These are phyloP conservation scores for Coprinellus micaceus DNA, from an alignment of 768 basidiomycete genomes.

Conservation along the genomic window DNA sequence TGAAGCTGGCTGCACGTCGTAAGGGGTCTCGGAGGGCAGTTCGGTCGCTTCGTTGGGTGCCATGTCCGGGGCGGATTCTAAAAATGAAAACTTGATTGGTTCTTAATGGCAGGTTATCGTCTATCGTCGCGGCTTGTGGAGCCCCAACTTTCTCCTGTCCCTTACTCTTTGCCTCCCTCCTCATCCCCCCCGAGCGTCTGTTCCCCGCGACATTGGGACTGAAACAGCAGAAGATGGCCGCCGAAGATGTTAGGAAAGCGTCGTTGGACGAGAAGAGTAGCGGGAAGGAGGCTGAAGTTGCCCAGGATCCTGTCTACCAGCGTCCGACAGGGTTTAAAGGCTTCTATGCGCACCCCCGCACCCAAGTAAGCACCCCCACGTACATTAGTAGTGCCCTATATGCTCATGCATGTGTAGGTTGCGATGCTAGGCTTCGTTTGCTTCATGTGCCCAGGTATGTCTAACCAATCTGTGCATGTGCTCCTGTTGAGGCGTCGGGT, in stretches of 20 bases:
- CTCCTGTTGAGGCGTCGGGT: conserved; percentile 13
- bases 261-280: conserved; percentile 21
- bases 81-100: neutral
- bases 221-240: neutral
- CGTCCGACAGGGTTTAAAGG: conserved; percentile 51
- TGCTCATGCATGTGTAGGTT: conserved; percentile 25
- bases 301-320: conserved; percentile 32
- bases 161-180: neutral
- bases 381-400: neutral
- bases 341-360: conserved; percentile 55
- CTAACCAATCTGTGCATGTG: neutral
- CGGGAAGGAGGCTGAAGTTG: conserved; percentile 21
- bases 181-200: neutral
- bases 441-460: conserved; percentile 53
- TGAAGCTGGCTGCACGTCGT: no score
- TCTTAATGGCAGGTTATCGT: neutral
- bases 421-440: conserved; percentile 67
- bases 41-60: neutral
- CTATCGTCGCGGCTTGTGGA: neutral
- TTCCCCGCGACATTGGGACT: neutral
- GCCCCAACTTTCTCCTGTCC: conserved; percentile 7
- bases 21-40: no score
- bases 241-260: neutral
- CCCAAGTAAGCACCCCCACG: conserved; percentile 31
- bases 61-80: neutral